These are phyloP conservation scores for Cladosporium colombiae DNA, from an alignment of 2,329 filamentous ascomycete species.

Conservation along the genomic window DNA sequence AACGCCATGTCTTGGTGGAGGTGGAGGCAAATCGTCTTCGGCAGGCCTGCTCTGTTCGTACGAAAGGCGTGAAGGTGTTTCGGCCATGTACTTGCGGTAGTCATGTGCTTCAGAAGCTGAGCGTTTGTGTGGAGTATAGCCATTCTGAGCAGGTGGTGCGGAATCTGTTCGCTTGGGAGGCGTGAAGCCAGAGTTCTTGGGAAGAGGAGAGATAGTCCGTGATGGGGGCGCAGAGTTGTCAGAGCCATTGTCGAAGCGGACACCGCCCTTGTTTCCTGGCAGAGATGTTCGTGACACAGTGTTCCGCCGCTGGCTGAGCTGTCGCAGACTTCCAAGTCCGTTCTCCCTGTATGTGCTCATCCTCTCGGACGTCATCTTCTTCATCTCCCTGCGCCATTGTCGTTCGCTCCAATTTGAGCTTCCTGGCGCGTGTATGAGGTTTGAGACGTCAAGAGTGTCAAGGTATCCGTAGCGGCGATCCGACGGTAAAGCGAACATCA, in stretches of 20 bases:
- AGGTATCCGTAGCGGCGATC: conserved; percentile 86
- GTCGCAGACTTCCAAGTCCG: conserved; percentile 25
- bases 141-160: conserved; percentile 40
- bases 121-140: conserved; percentile 45
- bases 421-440: conserved; percentile 74
- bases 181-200: conserved; percentile 33
- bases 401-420: conserved; percentile 78
- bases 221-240: conserved; percentile 48
- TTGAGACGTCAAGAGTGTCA: conserved; percentile 81
- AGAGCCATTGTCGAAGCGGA: conserved; percentile 47
- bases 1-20: conserved; percentile 41
- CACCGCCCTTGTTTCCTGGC: conserved; percentile 36
- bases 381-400: conserved; percentile 86
- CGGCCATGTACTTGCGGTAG: conserved; percentile 44
- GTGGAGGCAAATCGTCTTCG: conserved; percentile 41
- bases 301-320: conserved; percentile 44
- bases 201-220: conserved; percentile 45
- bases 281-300: conserved; percentile 41
- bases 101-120: conserved; percentile 52
- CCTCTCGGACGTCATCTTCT: conserved; percentile 79
- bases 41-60: conserved; percentile 36
- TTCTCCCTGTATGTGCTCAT: conserved; percentile 56
- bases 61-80: conserved; percentile 43
- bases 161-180: conserved; percentile 46
- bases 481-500: conserved; percentile 98